Conservation (phyloP, 2,329 filamentous ascomycete genomes). For the Zymoseptoria brevis region DNA sequence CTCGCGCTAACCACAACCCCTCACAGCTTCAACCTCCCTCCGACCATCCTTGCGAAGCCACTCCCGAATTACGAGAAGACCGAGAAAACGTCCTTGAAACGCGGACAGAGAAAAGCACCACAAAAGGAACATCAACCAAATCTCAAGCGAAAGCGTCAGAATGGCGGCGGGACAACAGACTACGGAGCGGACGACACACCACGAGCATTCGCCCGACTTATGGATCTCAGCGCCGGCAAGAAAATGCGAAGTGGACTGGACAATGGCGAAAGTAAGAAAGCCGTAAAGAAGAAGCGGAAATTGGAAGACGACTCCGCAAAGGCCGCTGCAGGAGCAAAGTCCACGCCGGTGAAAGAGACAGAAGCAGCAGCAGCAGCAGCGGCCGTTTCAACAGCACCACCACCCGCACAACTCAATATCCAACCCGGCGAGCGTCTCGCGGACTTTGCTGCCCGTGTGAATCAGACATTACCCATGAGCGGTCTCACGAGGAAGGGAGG, state of each 20-base stretch:
- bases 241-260: slow-evolving; percentile 58
- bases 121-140: slow-evolving; percentile 11
- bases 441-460: slow-evolving; percentile 74
- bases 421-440: slow-evolving; percentile 74
- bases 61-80: slow-evolving; percentile 46
- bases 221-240: slow-evolving; percentile 59
- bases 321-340: slow-evolving; percentile 4
- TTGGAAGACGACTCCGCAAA: slow-evolving; percentile 8
- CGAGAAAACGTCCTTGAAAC: slow-evolving; percentile 26
- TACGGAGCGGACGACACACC: slow-evolving; percentile 71
- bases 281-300: slow-evolving; percentile 43
- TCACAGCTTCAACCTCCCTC: slow-evolving; percentile 51
- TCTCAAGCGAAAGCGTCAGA: slow-evolving; percentile 29
- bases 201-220: slow-evolving; percentile 75
- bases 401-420: slow-evolving; percentile 54
- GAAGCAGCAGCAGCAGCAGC: slow-evolving; percentile 3
- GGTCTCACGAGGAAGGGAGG: slow-evolving; percentile 55
- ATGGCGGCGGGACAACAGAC: slow-evolving; percentile 30
- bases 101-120: slow-evolving; percentile 17
- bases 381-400: slow-evolving; percentile 3
- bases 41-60: slow-evolving; percentile 50
- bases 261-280: slow-evolving; percentile 49
- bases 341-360: neutral
- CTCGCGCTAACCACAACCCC: slow-evolving; percentile 38
- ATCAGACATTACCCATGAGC: slow-evolving; percentile 70